Evolutionary conservation across 106 monocot genomes (phyloP), one percentile per base, ranked within the genome.

Genomic region (Acorus gramineus): DNA sequence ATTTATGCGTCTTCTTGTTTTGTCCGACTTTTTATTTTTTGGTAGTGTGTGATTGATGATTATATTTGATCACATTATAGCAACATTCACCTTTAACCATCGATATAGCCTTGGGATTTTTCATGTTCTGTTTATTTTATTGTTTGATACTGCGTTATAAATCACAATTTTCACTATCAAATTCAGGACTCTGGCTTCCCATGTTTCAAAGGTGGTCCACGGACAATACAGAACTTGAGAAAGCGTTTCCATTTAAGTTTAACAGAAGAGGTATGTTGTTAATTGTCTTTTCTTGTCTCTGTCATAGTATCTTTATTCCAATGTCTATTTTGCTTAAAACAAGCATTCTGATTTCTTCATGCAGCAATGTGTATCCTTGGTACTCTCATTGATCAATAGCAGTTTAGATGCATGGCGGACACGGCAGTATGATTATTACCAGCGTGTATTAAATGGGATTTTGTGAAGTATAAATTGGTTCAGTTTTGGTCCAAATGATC

Each of bases 341-440:
- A 11, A 13, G 54, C 1, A 28, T 13, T 67, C 7, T 66, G 12
- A 44, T 80, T 51, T 53, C 65, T 50, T 70, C 54, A 53, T 76
- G 60, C 96, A 96, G 96, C 96, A 96, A 91, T 96, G 96, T 64
- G 96, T 96, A 2, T 96, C 96, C 44, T 70, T 91, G 73, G 96
- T 96, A 56, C 87, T 96, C 50, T 96, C 96, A 52, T 78, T 96
- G 80, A 91, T 96, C 65, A 96, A 91, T 77, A 96, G 91, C 85
- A 96, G 96, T 75, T 77, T 96, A 80, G 96, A 96, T 77, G 96
- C 96, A 50, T 96, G 96, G 96, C 77, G 96, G 43, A 96, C 96
- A 42, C 72, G 96, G 42, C 96, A 96, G 56, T 96, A 96, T 66
- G 96, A 96, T 71, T 96, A 96, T 12, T 96, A 96, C 73, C 96